Percentiles rank a stretch among this genome's conserved stretches.
phyloP scores from a whole-genome alignment of 257 asterid genomes.

The Cruciata laevipes region DNA sequence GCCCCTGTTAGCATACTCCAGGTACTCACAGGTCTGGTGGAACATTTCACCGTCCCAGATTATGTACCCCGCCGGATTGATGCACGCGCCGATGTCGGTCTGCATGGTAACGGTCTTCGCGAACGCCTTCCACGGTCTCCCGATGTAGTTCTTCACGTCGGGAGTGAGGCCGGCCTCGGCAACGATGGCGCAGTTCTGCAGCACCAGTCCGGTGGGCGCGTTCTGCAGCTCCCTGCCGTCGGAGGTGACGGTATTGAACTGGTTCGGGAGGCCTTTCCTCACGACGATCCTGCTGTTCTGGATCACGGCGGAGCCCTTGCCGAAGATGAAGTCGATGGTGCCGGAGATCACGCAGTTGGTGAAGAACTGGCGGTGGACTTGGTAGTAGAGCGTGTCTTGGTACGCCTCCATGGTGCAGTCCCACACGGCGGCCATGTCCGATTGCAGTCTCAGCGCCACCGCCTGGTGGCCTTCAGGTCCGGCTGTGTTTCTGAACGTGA shows the following conservation, averaged over 20 bases:
- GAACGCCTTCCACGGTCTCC: conserved; percentile 89
- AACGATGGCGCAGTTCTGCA: conserved; percentile 12
- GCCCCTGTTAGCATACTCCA: conserved; percentile 75
- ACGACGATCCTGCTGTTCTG: conserved; percentile 55
- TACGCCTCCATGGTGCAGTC: background rate
- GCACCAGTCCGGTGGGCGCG: background rate
- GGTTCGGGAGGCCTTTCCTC: conserved; percentile 7
- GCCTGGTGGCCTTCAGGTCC: background rate
- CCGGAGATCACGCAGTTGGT: background rate
- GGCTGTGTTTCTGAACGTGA: conserved; percentile 1
- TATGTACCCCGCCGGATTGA: conserved; percentile 67
- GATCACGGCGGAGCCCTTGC: background rate
- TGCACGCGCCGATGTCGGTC: conserved; percentile 45
- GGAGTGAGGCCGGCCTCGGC: conserved; percentile 47
- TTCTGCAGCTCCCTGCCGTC: background rate
- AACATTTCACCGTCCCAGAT: conserved; percentile 70
- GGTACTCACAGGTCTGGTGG: conserved; percentile 68
- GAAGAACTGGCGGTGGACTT: background rate
- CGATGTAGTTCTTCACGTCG: conserved; percentile 67
- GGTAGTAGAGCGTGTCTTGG: background rate
- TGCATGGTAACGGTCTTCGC: conserved; percentile 54
- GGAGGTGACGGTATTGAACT: background rate
- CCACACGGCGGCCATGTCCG: background rate
- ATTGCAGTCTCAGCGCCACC: background rate
- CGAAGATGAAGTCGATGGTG: conserved; percentile 2